Evolutionary conservation across 768 basidiomycete species (phyloP).

Genomic region (Amanita phalloides): DNA sequence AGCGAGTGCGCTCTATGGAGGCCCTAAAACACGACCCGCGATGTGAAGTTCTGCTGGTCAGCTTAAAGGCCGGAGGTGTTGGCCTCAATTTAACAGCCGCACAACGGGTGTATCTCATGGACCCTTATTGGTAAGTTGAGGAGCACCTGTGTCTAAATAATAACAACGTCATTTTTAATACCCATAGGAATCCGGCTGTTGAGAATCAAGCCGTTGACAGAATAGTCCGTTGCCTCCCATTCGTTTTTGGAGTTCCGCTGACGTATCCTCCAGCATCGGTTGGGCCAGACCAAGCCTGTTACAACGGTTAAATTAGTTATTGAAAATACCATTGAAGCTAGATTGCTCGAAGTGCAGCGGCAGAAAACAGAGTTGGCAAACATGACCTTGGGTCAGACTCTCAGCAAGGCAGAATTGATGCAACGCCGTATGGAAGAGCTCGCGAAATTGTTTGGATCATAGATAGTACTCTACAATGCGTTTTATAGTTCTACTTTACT

Average conservation of each 20-base stretch:
- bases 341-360: conserved; percentile 84
- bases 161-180: neutral
- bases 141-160: too few relatives aligned
- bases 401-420: conserved; percentile 82
- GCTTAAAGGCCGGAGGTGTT: conserved; percentile 94
- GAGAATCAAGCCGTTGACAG: conserved; percentile 98
- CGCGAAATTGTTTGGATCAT: conserved; percentile 55
- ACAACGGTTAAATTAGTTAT: conserved; percentile 91
- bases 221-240: conserved; percentile 48
- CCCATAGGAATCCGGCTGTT: conserved; percentile 82
- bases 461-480: conserved; percentile 14
- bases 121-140: conserved; percentile 77
- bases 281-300: conserved; percentile 90
- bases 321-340: conserved; percentile 87
- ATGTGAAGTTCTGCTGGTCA: conserved; percentile 92
- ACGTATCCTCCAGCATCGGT: conserved; percentile 60
- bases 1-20: conserved; percentile 87
- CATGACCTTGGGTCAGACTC: conserved; percentile 80
- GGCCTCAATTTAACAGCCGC: conserved; percentile 94
- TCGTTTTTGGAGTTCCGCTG: neutral
- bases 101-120: conserved; percentile 90
- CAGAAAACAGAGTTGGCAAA: conserved; percentile 94
- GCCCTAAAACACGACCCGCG: conserved; percentile 80
- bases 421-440: conserved; percentile 86
- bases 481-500: conserved; percentile 4